Conservation (phyloP, 2,329 filamentous ascomycete species). For the Lasiodiplodia hormozganensis region DNA sequence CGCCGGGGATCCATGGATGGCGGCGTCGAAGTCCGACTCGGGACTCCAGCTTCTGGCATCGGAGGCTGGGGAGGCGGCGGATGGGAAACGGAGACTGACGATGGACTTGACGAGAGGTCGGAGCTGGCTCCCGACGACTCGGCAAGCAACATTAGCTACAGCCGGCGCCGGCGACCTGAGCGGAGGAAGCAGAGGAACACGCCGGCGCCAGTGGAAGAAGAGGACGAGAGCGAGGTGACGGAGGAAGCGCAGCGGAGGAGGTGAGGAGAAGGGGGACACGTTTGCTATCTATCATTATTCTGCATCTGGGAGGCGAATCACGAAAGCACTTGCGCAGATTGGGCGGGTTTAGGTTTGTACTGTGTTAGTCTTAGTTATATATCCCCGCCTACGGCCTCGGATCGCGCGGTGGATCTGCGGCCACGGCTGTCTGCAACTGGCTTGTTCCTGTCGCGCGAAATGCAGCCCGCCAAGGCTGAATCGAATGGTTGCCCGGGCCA, state of each 20-base stretch:
- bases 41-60: constrained; percentile 58
- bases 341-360: constrained; percentile 1
- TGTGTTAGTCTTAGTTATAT: constrained; percentile 20
- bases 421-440: constrained; percentile 20
- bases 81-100: constrained; percentile 40
- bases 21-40: constrained; percentile 51
- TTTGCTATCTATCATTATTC: background rate
- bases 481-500: background rate
- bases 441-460: constrained; percentile 9
- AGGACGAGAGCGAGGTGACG: constrained; percentile 55
- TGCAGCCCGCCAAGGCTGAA: background rate
- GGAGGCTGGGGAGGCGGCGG: constrained; percentile 36
- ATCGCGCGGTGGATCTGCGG: background rate
- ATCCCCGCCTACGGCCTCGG: constrained; percentile 10
- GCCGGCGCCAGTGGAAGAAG: constrained; percentile 75
- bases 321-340: constrained; percentile 10
- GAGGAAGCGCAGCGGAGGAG: constrained; percentile 18
- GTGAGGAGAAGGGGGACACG: background rate
- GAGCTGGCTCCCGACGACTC: constrained; percentile 77
- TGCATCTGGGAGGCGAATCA: constrained; percentile 22
- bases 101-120: constrained; percentile 49
- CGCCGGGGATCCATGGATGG: constrained; percentile 55
- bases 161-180: constrained; percentile 70
- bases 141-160: constrained; percentile 80
- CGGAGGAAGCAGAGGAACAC: constrained; percentile 72